Conservation (phyloP, 228 moss, liverwort and hornwort species). For the Sphagnum fallax region DNA sequence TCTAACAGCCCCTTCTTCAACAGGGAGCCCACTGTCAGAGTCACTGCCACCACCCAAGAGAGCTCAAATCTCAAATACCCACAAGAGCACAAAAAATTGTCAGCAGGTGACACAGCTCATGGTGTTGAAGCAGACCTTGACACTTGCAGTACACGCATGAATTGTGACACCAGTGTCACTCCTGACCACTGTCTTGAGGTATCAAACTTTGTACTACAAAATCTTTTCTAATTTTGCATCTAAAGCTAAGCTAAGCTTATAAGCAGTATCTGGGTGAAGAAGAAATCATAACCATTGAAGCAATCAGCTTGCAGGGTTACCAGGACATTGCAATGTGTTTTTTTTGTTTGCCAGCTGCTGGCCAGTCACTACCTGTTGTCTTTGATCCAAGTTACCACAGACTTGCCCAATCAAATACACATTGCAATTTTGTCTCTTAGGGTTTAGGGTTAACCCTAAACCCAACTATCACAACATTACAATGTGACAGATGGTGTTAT, state of each 20-base stretch:
- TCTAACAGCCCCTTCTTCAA: conserved; percentile 7
- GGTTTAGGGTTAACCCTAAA: not conserved
- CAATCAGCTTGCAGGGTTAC: no score
- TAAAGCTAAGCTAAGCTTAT: not conserved
- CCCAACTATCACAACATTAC: not conserved
- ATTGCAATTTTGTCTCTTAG: not conserved
- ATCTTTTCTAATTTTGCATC: not conserved
- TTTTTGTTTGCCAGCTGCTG: not conserved
- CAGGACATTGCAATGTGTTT: not conserved
- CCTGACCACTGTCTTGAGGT: conserved; percentile 23
- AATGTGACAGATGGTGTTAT: no score
- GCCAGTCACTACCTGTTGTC: not conserved
- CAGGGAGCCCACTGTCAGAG: conserved; percentile 1
- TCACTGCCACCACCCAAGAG: not conserved
- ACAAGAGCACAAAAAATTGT: conserved; percentile 10
- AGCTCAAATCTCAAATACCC: conserved; percentile 24
- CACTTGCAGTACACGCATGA: conserved; percentile 10
- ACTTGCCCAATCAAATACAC: not conserved
- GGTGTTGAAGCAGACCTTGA: conserved; percentile 15
- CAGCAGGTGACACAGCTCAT: conserved; percentile 8
- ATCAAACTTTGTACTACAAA: not conserved
- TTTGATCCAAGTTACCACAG: not conserved
- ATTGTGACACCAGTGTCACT: conserved; percentile 13
- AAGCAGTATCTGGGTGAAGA: no score
- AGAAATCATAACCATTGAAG: no score